These are phyloP conservation scores for Candida patagonica DNA, from an alignment of 805 yeast genomes.

Conservation along the genomic window DNA sequence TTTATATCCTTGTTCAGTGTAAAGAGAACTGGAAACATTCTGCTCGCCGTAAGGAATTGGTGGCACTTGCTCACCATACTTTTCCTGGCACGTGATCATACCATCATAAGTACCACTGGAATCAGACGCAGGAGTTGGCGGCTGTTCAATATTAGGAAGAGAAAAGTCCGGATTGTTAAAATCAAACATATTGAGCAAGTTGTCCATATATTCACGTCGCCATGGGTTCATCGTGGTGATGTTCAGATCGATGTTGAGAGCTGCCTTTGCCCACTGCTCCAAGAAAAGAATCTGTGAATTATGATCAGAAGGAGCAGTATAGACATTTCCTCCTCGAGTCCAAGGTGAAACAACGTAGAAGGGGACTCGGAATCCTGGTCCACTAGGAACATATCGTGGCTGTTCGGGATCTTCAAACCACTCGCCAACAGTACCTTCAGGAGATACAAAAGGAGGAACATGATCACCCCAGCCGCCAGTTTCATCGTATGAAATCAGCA, in stretches of 20 bases:
- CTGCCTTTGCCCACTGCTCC: slow-evolving; percentile 18
- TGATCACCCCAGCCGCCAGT: slow-evolving; percentile 25
- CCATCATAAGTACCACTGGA: slow-evolving; percentile 10
- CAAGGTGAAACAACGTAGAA: slow-evolving; percentile 21
- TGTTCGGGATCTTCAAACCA: slow-evolving; percentile 19
- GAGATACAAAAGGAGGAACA: slow-evolving; percentile 19
- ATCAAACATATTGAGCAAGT: slow-evolving; percentile 18
- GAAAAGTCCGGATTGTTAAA: slow-evolving; percentile 15
- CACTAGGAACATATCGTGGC: slow-evolving; percentile 15
- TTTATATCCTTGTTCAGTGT: slow-evolving; percentile 18
- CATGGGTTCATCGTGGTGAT: slow-evolving; percentile 14
- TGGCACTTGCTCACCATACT: slow-evolving; percentile 12
- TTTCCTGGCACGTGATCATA: slow-evolving; percentile 8
- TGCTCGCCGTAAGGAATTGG: slow-evolving; percentile 21
- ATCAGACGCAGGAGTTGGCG: slow-evolving; percentile 10
- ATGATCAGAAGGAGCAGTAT: slow-evolving; percentile 21
- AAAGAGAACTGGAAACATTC: slow-evolving; percentile 10
- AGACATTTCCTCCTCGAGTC: slow-evolving; percentile 22
- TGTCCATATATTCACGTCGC: slow-evolving; percentile 21
- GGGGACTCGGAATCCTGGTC: slow-evolving; percentile 22
- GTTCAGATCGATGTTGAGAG: slow-evolving; percentile 13
- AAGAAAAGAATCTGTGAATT: slow-evolving; percentile 20
- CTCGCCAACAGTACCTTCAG: slow-evolving; percentile 20
- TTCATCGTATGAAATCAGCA: slow-evolving; percentile 21
- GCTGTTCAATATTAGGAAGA: slow-evolving; percentile 11